A percentile compares a stretch with the other conserved stretches of the same genome.
These are phyloP conservation scores for Aspergillus eucalypticola DNA, from an alignment of 2,329 filamentous ascomycete genomes.

Conservation along the genomic window DNA sequence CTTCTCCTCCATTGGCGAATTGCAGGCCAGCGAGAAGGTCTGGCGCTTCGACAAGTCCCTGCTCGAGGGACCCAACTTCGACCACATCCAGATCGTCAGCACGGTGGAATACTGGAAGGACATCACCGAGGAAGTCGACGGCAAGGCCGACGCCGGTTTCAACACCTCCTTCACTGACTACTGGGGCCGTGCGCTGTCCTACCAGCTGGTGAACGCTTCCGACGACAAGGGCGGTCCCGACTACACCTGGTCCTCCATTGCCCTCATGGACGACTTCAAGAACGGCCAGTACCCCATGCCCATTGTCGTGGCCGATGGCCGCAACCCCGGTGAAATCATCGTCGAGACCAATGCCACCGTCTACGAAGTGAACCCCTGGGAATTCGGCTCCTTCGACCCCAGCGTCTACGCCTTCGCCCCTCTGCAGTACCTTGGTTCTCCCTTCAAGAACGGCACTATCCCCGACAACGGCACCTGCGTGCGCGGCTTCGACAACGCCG, in stretches of 20 bases:
- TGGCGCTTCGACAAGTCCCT: constrained; percentile 67
- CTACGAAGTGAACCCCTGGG: constrained; percentile 76
- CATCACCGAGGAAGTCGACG: constrained; percentile 58
- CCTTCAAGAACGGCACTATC: constrained; percentile 65
- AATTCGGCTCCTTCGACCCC: constrained; percentile 76
- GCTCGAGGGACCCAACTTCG: constrained; percentile 56
- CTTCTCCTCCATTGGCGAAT: constrained; percentile 64
- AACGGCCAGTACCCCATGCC: constrained; percentile 69
- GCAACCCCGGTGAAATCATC: constrained; percentile 61
- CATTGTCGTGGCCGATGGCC: constrained; percentile 69
- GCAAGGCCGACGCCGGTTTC: constrained; percentile 65
- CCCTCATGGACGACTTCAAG: constrained; percentile 62
- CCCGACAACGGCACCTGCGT: constrained; percentile 63
- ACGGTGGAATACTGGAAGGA: constrained; percentile 64
- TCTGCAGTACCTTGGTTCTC: constrained; percentile 69
- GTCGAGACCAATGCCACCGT: constrained; percentile 72
- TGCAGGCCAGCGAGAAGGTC: constrained; percentile 37
- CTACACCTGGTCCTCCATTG: constrained; percentile 82
- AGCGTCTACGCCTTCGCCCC: constrained; percentile 71
- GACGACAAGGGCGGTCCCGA: constrained; percentile 64
- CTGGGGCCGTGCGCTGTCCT: constrained; percentile 81
- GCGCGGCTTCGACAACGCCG: constrained; percentile 77
- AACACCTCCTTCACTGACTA: constrained; percentile 78
- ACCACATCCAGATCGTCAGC: constrained; percentile 44
- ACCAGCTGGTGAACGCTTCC: constrained; percentile 76